A percentile compares a stretch with the other conserved stretches of the same genome.
These are phyloP conservation scores for Linderniella brevidens DNA, from an alignment of 257 asterid species.

Conservation along the genomic window DNA sequence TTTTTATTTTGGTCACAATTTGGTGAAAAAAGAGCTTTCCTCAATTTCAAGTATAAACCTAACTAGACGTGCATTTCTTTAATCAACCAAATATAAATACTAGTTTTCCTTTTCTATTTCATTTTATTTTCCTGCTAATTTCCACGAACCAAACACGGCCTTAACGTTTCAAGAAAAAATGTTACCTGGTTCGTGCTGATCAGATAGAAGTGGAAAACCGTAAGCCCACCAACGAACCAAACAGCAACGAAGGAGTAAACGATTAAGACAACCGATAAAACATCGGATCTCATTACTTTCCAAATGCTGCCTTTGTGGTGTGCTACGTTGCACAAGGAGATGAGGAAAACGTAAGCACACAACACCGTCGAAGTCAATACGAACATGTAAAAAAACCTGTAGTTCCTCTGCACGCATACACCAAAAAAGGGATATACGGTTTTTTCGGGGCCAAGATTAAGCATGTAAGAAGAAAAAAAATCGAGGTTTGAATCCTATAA, in stretches of 20 bases:
- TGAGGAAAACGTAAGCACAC: constrained; percentile 77
- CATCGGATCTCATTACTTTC: constrained; percentile 42
- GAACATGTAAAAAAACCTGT: constrained; percentile 64
- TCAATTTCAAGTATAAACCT: too few species aligned
- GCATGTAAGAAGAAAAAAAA: not conserved
- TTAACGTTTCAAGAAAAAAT: constrained; percentile 2
- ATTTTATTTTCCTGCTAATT: too few species aligned
- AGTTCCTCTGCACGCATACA: constrained; percentile 61
- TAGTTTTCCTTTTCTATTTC: too few species aligned
- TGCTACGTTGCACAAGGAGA: constrained; percentile 51
- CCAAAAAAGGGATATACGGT: constrained; percentile 2
- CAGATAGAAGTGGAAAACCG: constrained; percentile 69
- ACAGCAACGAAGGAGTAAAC: constrained; percentile 67
- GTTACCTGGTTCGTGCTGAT: constrained; percentile 64
- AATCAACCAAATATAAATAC: too few species aligned
- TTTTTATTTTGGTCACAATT: too few species aligned
- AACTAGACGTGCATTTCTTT: too few species aligned
- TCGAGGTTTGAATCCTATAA: not conserved
- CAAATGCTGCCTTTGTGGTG: constrained; percentile 27
- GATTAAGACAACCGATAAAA: constrained; percentile 54
- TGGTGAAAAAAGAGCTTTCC: too few species aligned
- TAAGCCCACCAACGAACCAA: constrained; percentile 92
- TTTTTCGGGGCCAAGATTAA: constrained; percentile 1
- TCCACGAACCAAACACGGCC: not conserved
- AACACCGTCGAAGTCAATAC: constrained; percentile 52